Conservation (phyloP, 441 rosid genomes). For the Iberis amara region DNA sequence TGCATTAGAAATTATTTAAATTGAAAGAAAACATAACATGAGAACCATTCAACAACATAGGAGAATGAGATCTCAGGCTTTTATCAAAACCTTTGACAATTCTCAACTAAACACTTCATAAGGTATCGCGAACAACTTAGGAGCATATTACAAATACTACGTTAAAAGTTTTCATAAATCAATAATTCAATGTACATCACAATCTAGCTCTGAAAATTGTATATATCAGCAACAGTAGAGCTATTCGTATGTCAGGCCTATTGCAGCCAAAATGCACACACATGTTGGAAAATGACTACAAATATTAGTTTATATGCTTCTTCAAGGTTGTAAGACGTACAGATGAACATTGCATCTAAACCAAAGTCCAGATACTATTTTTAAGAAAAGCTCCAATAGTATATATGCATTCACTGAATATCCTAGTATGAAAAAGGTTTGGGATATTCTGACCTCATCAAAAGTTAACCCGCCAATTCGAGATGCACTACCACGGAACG, state of each 20-base stretch:
- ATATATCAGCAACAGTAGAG: constrained; percentile 5
- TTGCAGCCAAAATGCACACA: constrained; percentile 15
- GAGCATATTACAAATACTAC: constrained; percentile 9
- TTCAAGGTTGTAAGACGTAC: neutral
- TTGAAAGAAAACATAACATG: constrained; percentile 1
- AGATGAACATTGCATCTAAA: constrained; percentile 6
- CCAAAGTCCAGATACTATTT: constrained; percentile 17
- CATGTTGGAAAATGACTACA: neutral
- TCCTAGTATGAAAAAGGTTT: constrained; percentile 10
- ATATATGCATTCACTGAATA: neutral
- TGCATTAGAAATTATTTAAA: constrained; percentile 2
- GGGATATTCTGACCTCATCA: constrained; percentile 68
- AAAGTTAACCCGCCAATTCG: constrained; percentile 83
- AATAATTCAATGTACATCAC: neutral
- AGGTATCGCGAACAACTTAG: too few species aligned
- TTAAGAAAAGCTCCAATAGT: neutral
- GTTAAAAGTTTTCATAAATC: constrained; percentile 4
- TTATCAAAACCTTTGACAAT: too few species aligned
- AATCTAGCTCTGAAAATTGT: constrained; percentile 1
- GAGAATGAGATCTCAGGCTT: neutral
- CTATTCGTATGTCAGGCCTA: constrained; percentile 11
- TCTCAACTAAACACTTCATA: too few species aligned
- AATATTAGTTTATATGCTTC: neutral
- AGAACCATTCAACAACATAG: constrained; percentile 3
- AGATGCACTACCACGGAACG: constrained; percentile 88